Conservation (phyloP, 1,284 basidiomycete species). For the Rhodotorula sp. region DNA sequence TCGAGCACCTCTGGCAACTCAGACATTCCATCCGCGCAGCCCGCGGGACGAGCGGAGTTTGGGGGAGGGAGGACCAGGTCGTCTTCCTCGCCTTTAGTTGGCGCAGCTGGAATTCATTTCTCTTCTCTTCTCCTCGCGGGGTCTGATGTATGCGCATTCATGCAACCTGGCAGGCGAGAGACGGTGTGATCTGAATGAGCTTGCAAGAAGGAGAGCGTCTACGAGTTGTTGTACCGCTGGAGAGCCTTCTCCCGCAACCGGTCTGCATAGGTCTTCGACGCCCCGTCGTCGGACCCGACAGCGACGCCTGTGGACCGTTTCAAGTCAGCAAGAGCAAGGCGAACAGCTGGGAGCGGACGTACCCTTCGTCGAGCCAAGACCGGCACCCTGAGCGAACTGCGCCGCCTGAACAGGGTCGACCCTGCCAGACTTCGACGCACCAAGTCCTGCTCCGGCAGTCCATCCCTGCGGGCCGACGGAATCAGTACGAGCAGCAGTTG, state of each 20-base stretch:
- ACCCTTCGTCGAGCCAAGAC: constrained; percentile 81
- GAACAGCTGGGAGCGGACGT: not conserved
- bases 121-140: too few species aligned
- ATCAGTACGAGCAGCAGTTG: not conserved
- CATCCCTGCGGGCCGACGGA: constrained; percentile 58
- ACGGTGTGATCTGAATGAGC: too few species aligned
- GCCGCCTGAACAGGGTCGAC: constrained; percentile 82
- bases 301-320: constrained; percentile 15
- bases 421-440: constrained; percentile 69
- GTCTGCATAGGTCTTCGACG: constrained; percentile 25
- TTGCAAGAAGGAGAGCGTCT: not conserved
- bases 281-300: constrained; percentile 19
- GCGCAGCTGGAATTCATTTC: too few species aligned
- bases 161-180: too few species aligned
- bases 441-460: constrained; percentile 83
- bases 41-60: too few species aligned
- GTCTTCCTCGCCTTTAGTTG: too few species aligned
- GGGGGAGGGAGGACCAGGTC: too few species aligned
- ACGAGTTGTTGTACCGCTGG: constrained; percentile 13
- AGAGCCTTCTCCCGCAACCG: constrained; percentile 24
- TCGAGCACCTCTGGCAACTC: too few species aligned
- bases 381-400: constrained; percentile 79
- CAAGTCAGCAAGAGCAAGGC: too few species aligned
- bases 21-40: too few species aligned
- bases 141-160: too few species aligned